These are phyloP conservation scores for Mimosa bimucronata DNA, from an alignment of 306 rosid species.

Conservation along the genomic window DNA sequence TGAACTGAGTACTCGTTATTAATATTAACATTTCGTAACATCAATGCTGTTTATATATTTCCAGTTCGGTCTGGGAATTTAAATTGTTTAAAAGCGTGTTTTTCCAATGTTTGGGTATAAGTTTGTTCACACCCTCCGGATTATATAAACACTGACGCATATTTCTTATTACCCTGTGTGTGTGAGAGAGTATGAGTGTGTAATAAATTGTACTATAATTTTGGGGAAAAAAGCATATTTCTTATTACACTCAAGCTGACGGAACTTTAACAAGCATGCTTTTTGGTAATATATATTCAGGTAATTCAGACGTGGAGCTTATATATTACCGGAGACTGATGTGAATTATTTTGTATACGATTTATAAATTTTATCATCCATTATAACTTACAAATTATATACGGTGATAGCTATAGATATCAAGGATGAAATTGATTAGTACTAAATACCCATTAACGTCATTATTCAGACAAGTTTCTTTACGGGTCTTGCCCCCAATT, in stretches of 20 bases:
- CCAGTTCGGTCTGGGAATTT: not conserved
- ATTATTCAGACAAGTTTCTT: not conserved
- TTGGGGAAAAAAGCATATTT: too few relatives aligned
- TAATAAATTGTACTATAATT: too few relatives aligned
- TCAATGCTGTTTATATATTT: not conserved
- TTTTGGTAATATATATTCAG: not conserved
- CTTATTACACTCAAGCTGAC: not conserved
- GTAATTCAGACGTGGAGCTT: not conserved
- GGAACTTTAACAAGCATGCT: not conserved
- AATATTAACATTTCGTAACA: not conserved
- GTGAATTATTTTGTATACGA: not conserved
- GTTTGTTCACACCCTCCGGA: not conserved
- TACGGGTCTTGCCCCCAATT: not conserved
- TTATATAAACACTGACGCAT: not conserved
- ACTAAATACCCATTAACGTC: not conserved
- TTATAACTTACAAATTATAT: too few relatives aligned
- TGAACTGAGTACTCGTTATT: not conserved
- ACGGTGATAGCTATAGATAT: not conserved
- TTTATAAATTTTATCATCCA: too few relatives aligned
- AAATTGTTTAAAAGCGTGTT: not conserved
- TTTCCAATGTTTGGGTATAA: not conserved
- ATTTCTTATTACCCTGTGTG: too few relatives aligned
- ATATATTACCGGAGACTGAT: not conserved
- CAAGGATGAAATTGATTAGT: not conserved
- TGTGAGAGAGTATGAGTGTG: too few relatives aligned